Evolutionary conservation across 176 grass and related monocot genomes (phyloP).

Genomic region (Triticum timopheevii): DNA sequence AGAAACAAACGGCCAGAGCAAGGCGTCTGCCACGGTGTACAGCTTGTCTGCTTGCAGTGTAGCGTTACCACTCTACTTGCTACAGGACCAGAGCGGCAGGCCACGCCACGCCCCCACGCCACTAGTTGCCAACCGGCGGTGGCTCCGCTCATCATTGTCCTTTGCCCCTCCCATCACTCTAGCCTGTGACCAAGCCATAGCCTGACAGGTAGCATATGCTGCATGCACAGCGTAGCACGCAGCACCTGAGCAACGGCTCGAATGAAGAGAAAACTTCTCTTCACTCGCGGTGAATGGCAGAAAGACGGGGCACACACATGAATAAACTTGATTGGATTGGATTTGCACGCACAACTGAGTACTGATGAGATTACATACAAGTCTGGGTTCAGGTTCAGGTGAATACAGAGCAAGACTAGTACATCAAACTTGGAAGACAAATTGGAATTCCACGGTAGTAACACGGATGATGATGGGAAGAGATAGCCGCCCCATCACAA

Average conservation of each 20-base stretch:
- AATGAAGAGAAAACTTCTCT: not conserved
- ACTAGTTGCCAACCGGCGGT: conserved; percentile 20
- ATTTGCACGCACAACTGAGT: conserved; percentile 15
- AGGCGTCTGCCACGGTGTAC: conserved; percentile 19
- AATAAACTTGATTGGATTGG: too few species aligned
- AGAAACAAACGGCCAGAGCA: not conserved
- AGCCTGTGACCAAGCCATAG: not conserved
- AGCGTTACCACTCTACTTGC: not conserved
- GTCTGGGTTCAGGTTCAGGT: conserved; percentile 16
- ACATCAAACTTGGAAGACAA: conserved; percentile 42
- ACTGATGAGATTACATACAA: conserved; percentile 57
- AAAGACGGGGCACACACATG: too few species aligned
- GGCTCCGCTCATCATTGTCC: conserved; percentile 32
- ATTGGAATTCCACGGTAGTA: conserved; percentile 16
- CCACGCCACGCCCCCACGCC: not conserved
- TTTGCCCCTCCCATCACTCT: not conserved
- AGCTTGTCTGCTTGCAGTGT: not conserved
- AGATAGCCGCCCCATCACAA: not conserved
- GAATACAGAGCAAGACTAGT: not conserved
- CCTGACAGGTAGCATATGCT: not conserved
- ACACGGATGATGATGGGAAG: not conserved
- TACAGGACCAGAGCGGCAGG: conserved; percentile 1
- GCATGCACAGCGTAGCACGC: not conserved
- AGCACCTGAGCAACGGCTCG: too few species aligned
- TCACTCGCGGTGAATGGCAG: too few species aligned